Evolutionary conservation across 2,329 filamentous ascomycete species (phyloP), one percentile per base, ranked within the genome.

Genomic region (Exophiala calicioides): DNA sequence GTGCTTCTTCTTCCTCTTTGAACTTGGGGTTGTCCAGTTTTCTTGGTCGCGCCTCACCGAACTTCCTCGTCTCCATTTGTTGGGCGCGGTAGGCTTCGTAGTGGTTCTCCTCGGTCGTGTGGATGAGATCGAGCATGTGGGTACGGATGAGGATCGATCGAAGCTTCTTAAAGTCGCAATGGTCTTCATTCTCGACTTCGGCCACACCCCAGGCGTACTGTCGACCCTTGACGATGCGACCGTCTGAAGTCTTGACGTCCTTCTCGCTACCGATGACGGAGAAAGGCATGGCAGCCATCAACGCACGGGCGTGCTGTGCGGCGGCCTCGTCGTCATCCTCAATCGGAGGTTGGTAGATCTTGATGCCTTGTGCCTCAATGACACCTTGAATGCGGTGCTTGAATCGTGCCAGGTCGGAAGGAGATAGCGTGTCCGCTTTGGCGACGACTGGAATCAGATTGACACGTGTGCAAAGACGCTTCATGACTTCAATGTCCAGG

Each of bases 11-110:
- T 74, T 98, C 93, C 72, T 98, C 93, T 83, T 98, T 98, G 82
- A 97, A 98, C 80, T 98, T 98, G 75, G 93, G 93, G 80, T 98
- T 98, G 77, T 98, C 93, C 63, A 98, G 80, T 82, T 98, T 98
- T 73, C 91, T 82, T 61, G 93, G 93, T 60, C 91, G 85, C 50
- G 90, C 91, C 77, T 98, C 94, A 73, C 93, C 93, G 62, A 98
- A 97, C 76, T 98, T 98, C 75, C 93, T 84, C 39, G 93, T 98
- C 80, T 98, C 93, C 93, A 98, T 98, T 76, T 98, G 94, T 73
- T 95, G 89, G 44, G 93, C 93, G 63, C 93, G 91, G 80, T 98
- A 98, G 52, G 89, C 91, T 75, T 98, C 93, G 78, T 98, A 98
- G 80, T 98, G 93, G 64, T 90, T 85, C 79, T 98, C 93, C 76